Base-by-base conservation (phyloP, 305 asterid species). In the Andrographis paniculata region DNA sequence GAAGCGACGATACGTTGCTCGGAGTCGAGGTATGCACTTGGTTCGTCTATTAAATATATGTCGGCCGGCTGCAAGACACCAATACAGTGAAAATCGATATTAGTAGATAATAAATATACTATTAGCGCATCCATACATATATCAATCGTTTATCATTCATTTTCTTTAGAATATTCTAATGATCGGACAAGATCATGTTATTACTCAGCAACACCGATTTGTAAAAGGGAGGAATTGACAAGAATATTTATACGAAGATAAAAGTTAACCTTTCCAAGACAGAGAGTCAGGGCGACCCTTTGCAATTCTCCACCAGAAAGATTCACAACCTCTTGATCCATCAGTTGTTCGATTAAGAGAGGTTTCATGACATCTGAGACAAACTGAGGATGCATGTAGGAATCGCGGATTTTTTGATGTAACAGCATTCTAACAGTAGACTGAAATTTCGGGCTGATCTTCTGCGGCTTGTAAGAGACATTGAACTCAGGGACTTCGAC, bases 281-380 rank as follows among this genome's bases (percentile, higher is more conserved):
- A 91, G 6, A 91, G 79, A 48, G 87, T 63, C 42, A 91, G 70
- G 46, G 96, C 96, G 53, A 91, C 98, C 72, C 98, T 76, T 66
- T 91, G 98, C 56, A 86, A 74, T 72, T 86, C 99, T 76, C 99
- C 99, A 71, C 96, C 99, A 55, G 96, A 91, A 60, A 91, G 96
- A 58, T 86, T 91, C 60, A 75, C 83, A 60, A 91, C 96, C 54
- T 83, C 94, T 67, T 83, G 99, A 74, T 91, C 96, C 96, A 91
- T 86, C 42, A 91, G 74, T 74, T 86, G 94, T 70, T 86, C 99
- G 54, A 91, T 91, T 61, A 80, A 82, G 59, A 91, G 95, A 68
- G 98, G 98, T 65, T 83, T 86, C 95, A 91, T 86, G 45, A 86
- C 99, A 73, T 91, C 99, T 23, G 96, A 78, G 7, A 72, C 65